These are phyloP conservation scores for Rhipidocladum racemiflorum DNA, from an alignment of 176 grass and related monocot species.

Conservation along the genomic window DNA sequence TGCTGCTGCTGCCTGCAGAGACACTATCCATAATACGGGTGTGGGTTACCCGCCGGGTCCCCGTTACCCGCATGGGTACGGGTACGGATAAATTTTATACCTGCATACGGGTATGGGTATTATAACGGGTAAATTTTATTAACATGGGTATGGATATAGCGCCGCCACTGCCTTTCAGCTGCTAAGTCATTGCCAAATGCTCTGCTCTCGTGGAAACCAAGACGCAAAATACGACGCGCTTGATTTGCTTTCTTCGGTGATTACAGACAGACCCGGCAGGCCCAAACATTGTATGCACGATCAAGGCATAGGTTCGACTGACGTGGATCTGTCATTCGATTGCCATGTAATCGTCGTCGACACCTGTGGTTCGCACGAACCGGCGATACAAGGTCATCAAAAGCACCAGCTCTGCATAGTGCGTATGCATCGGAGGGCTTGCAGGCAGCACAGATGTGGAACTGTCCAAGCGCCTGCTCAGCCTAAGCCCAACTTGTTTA, in stretches of 20 bases:
- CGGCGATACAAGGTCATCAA: neutral
- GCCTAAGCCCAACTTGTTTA: no score
- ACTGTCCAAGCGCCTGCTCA: no score
- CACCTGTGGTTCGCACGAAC: neutral
- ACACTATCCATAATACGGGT: no score
- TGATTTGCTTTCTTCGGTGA: neutral
- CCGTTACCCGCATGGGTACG: no score
- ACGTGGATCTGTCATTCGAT: neutral
- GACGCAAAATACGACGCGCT: neutral
- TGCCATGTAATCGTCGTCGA: neutral
- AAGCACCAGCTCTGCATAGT: neutral
- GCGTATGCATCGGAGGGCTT: neutral
- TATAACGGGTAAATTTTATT: no score
- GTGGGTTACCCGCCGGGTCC: no score
- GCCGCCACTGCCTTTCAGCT: no score
- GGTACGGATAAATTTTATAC: no score
- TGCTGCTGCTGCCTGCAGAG: no score
- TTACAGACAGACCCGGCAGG: neutral
- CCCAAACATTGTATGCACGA: neutral
- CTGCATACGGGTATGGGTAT: no score
- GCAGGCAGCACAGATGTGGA: neutral
- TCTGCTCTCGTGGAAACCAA: neutral
- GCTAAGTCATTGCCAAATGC: neutral
- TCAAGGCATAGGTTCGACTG: neutral
- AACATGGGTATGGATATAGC: no score